Evolutionary conservation across 2,329 filamentous ascomycete species (phyloP), one percentile per base, ranked within the genome.

Genomic region (Epichloe aotearoae): DNA sequence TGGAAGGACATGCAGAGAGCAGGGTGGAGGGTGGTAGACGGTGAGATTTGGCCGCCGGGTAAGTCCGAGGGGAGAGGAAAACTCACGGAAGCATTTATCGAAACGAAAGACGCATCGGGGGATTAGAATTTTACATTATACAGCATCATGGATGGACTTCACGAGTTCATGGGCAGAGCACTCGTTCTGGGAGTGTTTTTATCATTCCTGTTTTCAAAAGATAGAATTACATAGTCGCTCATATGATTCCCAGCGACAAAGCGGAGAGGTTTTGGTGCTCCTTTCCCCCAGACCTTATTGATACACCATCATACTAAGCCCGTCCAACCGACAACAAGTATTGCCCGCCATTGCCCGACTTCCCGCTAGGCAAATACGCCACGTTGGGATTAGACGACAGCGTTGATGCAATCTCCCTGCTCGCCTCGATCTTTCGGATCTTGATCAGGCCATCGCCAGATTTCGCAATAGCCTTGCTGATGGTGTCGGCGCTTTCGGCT

Each of bases 381-480:
- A 98, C 90, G 62, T 98, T 97, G 54, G 93, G 90, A 72, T 98
- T 98, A 53, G 74, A 73, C 19, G 91, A 82, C 63, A 98, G 72
- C 58, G 90, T 91, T 70, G 89, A 81, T 10, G 93, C 93, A 70
- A 98, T 96, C 62, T 98, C 94, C 68, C 84, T 88, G 66, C 88
- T 90, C 14, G 93, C 94, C 75, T 98, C 93, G 63, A 98, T 96
- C 75, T 91, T 85, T 75, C 93, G 78, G 69, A 98, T 97, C 80
- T 93, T 83, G 58, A 98, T 86, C 62, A 98, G 75, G 42, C 93
- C 93, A 69, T 95, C 91, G 58, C 93, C 93, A 52, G 82, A 80
- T 82, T 94, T 96, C 59, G 88, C 83, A 59, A 98, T 90, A 19
- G 91, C 91, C 74, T 84, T 93, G 71, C 82, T 85, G 67, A 98